phyloP scores from a whole-genome alignment of 2,329 filamentous ascomycete genomes.

The Aspergillus floridensis region DNA sequence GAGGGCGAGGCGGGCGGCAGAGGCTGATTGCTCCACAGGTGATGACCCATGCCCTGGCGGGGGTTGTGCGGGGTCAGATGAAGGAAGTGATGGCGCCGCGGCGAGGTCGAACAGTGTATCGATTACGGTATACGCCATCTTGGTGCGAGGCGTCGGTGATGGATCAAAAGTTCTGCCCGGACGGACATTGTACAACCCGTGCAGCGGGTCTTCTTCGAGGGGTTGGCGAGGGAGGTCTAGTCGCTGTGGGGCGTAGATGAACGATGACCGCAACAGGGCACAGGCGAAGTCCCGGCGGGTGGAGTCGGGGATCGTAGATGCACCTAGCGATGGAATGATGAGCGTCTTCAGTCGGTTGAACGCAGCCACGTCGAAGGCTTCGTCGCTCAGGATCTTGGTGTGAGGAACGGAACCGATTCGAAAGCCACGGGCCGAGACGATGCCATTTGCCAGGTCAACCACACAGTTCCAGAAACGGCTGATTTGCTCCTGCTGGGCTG shows the following conservation, averaged over 20 bases:
- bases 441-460: constrained; percentile 64
- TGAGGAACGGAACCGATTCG: constrained; percentile 43
- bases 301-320: constrained; percentile 61
- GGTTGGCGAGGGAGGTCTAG: constrained; percentile 53
- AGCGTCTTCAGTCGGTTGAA: constrained; percentile 66
- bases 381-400: constrained; percentile 60
- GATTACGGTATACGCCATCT: constrained; percentile 77
- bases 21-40: constrained; percentile 22
- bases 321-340: constrained; percentile 71
- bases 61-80: background rate
- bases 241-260: constrained; percentile 70
- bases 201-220: constrained; percentile 54
- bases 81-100: constrained; percentile 43
- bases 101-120: constrained; percentile 74
- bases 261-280: constrained; percentile 75
- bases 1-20: constrained; percentile 55
- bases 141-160: constrained; percentile 61
- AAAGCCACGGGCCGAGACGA: constrained; percentile 63
- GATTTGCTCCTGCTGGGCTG: constrained; percentile 37
- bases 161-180: constrained; percentile 71
- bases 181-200: constrained; percentile 62
- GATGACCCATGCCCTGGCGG: constrained; percentile 10
- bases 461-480: constrained; percentile 69
- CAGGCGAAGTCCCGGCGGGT: constrained; percentile 69
- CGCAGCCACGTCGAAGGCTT: constrained; percentile 75